Conservation (phyloP, 768 basidiomycete species). For the Phallus indusiatus region DNA sequence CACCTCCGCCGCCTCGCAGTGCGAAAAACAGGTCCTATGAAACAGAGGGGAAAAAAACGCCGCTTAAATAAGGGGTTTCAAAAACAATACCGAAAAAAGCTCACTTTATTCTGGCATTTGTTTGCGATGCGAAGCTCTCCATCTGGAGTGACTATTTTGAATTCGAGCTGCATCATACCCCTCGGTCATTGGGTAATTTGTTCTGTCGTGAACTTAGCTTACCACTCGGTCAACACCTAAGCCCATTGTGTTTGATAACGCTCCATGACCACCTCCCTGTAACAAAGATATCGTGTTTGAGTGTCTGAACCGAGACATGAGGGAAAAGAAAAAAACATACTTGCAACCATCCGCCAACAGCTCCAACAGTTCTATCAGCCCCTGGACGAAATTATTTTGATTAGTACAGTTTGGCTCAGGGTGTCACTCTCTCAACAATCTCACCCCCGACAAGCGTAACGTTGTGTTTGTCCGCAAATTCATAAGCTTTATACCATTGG, state of each 20-base stretch:
- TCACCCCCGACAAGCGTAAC: conserved; percentile 28
- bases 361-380: conserved; percentile 24
- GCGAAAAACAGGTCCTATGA: conserved; percentile 45
- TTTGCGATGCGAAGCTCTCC: conserved; percentile 37
- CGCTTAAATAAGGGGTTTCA: not conserved
- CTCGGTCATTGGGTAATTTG: not conserved
- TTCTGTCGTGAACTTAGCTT: not conserved
- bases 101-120: conserved; percentile 29
- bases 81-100: too few relatives aligned
- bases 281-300: not conserved
- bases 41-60: not conserved
- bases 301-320: not conserved
- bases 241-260: conserved; percentile 21
- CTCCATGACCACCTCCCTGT: conserved; percentile 23
- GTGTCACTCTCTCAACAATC: not conserved
- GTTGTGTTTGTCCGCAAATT: conserved; percentile 27
- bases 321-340: conserved; percentile 9
- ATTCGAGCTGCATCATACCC: conserved; percentile 26
- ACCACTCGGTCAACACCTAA: conserved; percentile 24
- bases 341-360: conserved; percentile 27
- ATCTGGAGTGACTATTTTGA: conserved; percentile 45
- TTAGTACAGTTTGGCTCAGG: not conserved
- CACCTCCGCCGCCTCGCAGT: conserved; percentile 34
- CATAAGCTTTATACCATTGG: conserved; percentile 22
- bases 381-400: not conserved